Percentiles rank a stretch among this genome's conserved stretches.
These are phyloP conservation scores for Rosa rugosa DNA, from an alignment of 306 rosid genomes.

Conservation along the genomic window DNA sequence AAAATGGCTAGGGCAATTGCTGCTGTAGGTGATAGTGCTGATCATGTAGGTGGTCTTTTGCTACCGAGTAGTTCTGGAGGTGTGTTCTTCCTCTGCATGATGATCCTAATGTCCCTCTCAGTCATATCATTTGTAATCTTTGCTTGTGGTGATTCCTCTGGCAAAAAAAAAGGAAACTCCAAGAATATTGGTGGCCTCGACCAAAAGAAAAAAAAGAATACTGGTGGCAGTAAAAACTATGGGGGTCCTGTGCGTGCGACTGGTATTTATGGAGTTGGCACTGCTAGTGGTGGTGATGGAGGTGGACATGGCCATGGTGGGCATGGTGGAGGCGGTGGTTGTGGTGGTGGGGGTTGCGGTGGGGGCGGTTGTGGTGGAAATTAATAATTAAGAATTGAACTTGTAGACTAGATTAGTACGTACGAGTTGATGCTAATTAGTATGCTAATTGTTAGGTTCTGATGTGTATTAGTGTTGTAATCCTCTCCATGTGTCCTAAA, in stretches of 20 bases:
- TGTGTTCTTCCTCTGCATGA: not conserved
- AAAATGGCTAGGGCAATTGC: not conserved
- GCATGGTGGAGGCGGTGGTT: not conserved
- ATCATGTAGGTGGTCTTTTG: not conserved
- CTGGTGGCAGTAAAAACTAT: not conserved
- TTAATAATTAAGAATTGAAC: not conserved
- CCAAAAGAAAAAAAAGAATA: not conserved
- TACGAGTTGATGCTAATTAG: not conserved
- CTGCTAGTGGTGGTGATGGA: no score
- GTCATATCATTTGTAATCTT: not conserved
- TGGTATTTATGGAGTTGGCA: no score
- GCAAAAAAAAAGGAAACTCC: not conserved
- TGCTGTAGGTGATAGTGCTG: not conserved
- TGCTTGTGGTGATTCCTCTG: not conserved
- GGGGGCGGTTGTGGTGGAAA: not conserved
- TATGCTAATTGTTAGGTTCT: not conserved
- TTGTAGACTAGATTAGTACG: not conserved
- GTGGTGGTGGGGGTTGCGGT: no score
- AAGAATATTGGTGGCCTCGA: no score
- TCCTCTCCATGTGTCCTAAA: not conserved
- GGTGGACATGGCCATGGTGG: no score
- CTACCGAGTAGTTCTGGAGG: not conserved
- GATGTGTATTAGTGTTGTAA: not conserved
- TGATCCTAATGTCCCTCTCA: constrained; percentile 6
- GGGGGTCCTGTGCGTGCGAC: no score